phyloP scores from a whole-genome alignment of 2,329 filamentous ascomycete genomes.

The Nemania serpens region DNA sequence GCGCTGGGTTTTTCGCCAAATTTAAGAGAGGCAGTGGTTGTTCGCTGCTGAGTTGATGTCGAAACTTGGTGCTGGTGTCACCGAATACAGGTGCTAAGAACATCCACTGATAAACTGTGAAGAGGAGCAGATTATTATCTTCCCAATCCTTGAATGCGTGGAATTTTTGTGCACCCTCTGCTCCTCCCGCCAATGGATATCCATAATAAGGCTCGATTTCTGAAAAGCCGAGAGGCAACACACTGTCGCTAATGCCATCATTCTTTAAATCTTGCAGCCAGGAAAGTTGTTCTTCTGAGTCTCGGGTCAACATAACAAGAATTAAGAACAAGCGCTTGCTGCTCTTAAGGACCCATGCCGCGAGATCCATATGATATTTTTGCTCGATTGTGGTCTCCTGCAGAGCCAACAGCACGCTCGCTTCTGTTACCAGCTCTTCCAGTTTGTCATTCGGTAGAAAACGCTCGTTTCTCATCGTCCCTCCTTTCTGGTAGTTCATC shows the following conservation, averaged over 20 bases:
- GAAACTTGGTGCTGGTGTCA: constrained; percentile 1
- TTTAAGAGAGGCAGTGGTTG: constrained; percentile 10
- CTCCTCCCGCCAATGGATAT: background rate
- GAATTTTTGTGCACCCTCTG: background rate
- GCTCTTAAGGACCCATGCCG: constrained; percentile 13
- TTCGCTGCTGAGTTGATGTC: constrained; percentile 1
- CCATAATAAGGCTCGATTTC: background rate
- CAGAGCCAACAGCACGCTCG: constrained; percentile 8
- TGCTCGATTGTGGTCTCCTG: constrained; percentile 12
- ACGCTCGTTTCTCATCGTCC: background rate
- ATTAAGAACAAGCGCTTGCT: constrained; percentile 16
- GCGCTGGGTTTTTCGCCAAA: background rate
- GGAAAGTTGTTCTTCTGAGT: constrained; percentile 8
- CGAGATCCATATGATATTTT: constrained; percentile 8
- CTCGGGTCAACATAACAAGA: constrained; percentile 10
- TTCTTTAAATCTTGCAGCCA: background rate
- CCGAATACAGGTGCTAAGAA: constrained; percentile 15
- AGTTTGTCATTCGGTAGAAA: constrained; percentile 15
- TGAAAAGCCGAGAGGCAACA: constrained; percentile 10
- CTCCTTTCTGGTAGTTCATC: constrained; percentile 2
- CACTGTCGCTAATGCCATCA: constrained; percentile 9
- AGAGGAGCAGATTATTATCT: constrained; percentile 7
- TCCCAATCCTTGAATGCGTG: constrained; percentile 7
- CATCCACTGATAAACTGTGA: constrained; percentile 5
- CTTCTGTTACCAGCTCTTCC: constrained; percentile 16